These are phyloP conservation scores for Poteriospumella lacustris DNA, from an alignment of 108 stramenopile species.

Conservation along the genomic window DNA sequence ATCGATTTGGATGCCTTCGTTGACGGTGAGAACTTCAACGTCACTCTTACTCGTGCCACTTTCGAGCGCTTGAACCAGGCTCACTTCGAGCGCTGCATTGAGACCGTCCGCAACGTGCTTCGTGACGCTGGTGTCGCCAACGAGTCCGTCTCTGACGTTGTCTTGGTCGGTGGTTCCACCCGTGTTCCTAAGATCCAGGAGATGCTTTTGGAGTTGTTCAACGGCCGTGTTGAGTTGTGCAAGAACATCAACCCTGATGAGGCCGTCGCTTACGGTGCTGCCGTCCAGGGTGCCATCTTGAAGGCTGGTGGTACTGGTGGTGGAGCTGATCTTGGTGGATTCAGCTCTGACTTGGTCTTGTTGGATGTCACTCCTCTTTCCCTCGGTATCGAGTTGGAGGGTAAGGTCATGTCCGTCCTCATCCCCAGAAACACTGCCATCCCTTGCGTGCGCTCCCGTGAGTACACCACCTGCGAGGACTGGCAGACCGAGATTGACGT, in stretches of 20 bases:
- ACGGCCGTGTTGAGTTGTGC: slow-evolving; percentile 60
- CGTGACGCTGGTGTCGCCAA: slow-evolving; percentile 60
- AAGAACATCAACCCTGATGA: slow-evolving; percentile 69
- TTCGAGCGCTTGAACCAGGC: slow-evolving; percentile 55
- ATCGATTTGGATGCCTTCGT: slow-evolving; percentile 60
- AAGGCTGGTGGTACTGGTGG: slow-evolving; percentile 58
- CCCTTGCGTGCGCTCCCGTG: slow-evolving; percentile 67
- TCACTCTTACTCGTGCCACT: slow-evolving; percentile 43
- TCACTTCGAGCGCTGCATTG: slow-evolving; percentile 53
- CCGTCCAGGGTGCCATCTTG: slow-evolving; percentile 67
- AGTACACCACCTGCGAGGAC: slow-evolving; percentile 66
- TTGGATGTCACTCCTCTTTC: slow-evolving; percentile 61
- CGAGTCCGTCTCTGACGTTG: slow-evolving; percentile 59
- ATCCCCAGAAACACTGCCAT: slow-evolving; percentile 89
- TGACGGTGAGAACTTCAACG: slow-evolving; percentile 51
- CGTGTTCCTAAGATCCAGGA: slow-evolving; percentile 62
- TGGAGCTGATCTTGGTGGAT: slow-evolving; percentile 56
- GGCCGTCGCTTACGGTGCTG: slow-evolving; percentile 64
- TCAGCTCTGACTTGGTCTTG: slow-evolving; percentile 11
- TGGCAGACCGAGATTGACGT: slow-evolving; percentile 74
- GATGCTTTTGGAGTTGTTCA: slow-evolving; percentile 59
- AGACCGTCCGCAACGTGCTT: slow-evolving; percentile 67
- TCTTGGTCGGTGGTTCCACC: slow-evolving; percentile 67
- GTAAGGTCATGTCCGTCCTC: slow-evolving; percentile 79
- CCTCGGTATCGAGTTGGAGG: slow-evolving; percentile 63